Base-by-base conservation (phyloP, 108 stramenopile genomes). In the Asterionellopsis glacialis region DNA sequence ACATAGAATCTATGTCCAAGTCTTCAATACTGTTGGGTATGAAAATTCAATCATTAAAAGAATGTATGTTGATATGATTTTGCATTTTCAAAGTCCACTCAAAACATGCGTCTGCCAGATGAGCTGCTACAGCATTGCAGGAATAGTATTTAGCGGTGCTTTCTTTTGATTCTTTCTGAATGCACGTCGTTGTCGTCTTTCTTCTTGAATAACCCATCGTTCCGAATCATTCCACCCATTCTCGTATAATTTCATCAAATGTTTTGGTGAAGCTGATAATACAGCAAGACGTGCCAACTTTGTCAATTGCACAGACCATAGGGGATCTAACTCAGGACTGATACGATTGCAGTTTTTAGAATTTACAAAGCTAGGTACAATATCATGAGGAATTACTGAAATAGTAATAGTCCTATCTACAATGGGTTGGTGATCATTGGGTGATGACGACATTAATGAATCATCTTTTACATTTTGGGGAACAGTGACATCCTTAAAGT, bases 341-440 rank as follows among this genome's bases (percentile, higher is more conserved):
- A 82, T 79, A 28, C 58, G 59, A 11, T 80, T 84, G 39, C 66
- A 73, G 64, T 85, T 75, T 44, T 80, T 53, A 9, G 52, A 54
- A 25, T 63, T 71, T 23, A 72, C 83, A 24, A 26, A 38, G 11
- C 83, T 44, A 26, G 69, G 69, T 0, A 85, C 76, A 28, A 53
- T 63, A 54, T 82, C 72, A 49, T 74, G 64, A 23, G 81, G 83
- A 56, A 90, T 85, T 23, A 70, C 75, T 6, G 81, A 57, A 1
- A 90, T 68, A 6, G 77, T 80, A 26, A 90, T 62, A 13, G 88
- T 90, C n/a, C 88, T 81, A 63, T 90, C 83, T 25, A 86, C 56
- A 15, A 67, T 69, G 1, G 33, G 33, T 2, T 33, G 33, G 2
- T 33, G 33, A 7, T 33, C 5, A 7, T 33, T 33, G 33, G 33